Conservation (phyloP, 108 stramenopile genomes). For the Nitzschia sp. region DNA sequence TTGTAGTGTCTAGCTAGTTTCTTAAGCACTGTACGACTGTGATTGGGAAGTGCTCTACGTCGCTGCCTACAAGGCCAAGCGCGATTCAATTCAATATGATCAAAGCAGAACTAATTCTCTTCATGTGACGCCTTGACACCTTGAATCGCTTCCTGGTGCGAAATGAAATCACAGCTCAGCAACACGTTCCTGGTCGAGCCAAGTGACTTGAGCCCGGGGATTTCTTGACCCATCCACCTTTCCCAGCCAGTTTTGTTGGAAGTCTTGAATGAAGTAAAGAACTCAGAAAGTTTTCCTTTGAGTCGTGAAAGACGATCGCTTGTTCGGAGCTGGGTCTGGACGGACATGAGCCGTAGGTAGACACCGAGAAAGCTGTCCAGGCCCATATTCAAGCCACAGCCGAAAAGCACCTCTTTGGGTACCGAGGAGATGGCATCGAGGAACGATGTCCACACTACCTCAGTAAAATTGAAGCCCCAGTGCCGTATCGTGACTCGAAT, state of each 20-base stretch:
- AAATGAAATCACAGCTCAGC: slow-evolving; percentile 39
- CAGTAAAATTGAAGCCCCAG: slow-evolving; percentile 73
- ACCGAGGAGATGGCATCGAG: slow-evolving; percentile 48
- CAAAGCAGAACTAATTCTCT: no score
- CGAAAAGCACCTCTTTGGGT: slow-evolving; percentile 57
- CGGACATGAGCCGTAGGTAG: slow-evolving; percentile 55
- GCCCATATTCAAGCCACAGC: slow-evolving; percentile 56
- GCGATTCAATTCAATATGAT: no score
- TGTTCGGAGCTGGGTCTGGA: slow-evolving; percentile 43
- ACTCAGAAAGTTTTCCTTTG: slow-evolving; percentile 30
- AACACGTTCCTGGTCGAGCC: slow-evolving; percentile 36
- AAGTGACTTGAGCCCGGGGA: slow-evolving; percentile 20
- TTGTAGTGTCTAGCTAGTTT: no score
- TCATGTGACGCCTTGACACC: slow-evolving; percentile 30
- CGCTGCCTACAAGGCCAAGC: no score
- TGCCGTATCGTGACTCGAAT: slow-evolving; percentile 46
- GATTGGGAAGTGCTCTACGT: no score
- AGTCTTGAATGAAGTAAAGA: slow-evolving; percentile 24
- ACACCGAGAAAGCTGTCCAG: slow-evolving; percentile 38
- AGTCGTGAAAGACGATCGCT: slow-evolving; percentile 30
- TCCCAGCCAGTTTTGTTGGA: slow-evolving; percentile 23
- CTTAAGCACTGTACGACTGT: no score
- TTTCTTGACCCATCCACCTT: slow-evolving; percentile 25
- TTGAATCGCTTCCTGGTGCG: slow-evolving; percentile 42
- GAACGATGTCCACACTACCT: slow-evolving; percentile 53